phyloP scores from a whole-genome alignment of 2,329 filamentous ascomycete species.

The Aspergillus alliaceus region DNA sequence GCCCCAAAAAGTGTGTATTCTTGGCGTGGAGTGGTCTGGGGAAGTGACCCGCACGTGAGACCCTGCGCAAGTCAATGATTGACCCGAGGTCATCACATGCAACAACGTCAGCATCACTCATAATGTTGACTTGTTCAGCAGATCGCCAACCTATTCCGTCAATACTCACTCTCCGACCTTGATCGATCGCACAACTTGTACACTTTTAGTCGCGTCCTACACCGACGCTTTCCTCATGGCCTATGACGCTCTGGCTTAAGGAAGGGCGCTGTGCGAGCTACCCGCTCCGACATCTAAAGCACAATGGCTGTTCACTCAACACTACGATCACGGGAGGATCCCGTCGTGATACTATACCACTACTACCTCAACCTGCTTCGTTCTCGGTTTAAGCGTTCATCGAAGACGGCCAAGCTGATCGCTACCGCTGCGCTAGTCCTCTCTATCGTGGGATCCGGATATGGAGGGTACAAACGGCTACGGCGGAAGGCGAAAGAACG shows the following conservation, averaged over 20 bases:
- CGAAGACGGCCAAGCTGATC: conserved; percentile 70
- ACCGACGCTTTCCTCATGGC: conserved; percentile 17
- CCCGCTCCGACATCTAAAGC: neutral
- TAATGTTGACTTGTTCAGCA: conserved; percentile 13
- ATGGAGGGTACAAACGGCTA: conserved; percentile 78
- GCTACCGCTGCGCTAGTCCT: conserved; percentile 73
- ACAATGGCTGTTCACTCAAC: conserved; percentile 87
- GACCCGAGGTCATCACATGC: conserved; percentile 29
- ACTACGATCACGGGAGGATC: conserved; percentile 66
- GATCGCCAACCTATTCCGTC: neutral
- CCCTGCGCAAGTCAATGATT: conserved; percentile 8
- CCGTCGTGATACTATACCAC: conserved; percentile 61
- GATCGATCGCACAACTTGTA: neutral
- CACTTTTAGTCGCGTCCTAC: conserved; percentile 3
- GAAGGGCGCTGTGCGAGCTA: conserved; percentile 6
- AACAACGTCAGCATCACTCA: conserved; percentile 9
- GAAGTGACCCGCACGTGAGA: conserved; percentile 21
- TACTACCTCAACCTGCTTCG: conserved; percentile 52
- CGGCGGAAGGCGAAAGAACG: conserved; percentile 71
- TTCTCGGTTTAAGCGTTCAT: conserved; percentile 60
- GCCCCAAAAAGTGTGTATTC: too few species aligned
- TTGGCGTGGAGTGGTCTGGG: conserved; percentile 6
- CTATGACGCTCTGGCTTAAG: conserved; percentile 13
- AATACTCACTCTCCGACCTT: neutral
- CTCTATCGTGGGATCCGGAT: conserved; percentile 75